phyloP scores from a whole-genome alignment of 2,329 filamentous ascomycete genomes.

The Diaporthe sp. region DNA sequence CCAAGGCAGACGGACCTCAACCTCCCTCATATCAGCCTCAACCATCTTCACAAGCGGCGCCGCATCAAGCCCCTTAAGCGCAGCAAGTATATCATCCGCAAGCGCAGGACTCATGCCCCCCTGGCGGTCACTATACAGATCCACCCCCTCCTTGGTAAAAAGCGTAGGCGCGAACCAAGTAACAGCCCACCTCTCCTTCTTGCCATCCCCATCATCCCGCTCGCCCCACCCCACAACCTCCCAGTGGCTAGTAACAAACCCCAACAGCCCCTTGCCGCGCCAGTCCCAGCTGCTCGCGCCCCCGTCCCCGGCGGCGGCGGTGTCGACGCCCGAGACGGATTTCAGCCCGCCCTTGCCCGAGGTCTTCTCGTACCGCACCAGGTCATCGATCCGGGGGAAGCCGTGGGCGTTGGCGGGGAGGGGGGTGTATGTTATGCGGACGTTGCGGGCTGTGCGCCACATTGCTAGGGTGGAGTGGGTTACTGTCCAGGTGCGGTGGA shows the following conservation, averaged over 20 bases:
- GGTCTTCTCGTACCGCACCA: conserved; percentile 74
- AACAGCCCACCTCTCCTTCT: conserved; percentile 75
- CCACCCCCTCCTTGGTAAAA: conserved; percentile 85
- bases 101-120: conserved; percentile 70
- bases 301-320: conserved; percentile 43
- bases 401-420: conserved; percentile 48
- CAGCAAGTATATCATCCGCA: conserved; percentile 65
- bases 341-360: conserved; percentile 61
- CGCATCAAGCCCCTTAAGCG: conserved; percentile 63
- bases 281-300: conserved; percentile 72
- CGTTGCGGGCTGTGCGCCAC: conserved; percentile 85
- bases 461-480: conserved; percentile 81
- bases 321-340: conserved; percentile 74
- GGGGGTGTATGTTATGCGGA: conserved; percentile 79
- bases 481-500: conserved; percentile 76
- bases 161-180: conserved; percentile 87
- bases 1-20: conserved; percentile 65
- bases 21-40: conserved; percentile 59
- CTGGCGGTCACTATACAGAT: conserved; percentile 76
- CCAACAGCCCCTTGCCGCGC: conserved; percentile 81
- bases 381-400: conserved; percentile 70
- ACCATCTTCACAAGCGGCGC: conserved; percentile 64
- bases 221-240: conserved; percentile 83
- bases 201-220: conserved; percentile 48
- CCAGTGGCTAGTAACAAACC: conserved; percentile 81